phyloP scores from a whole-genome alignment of 2,329 filamentous ascomycete genomes.

The Neocatenulostroma microsporum region DNA sequence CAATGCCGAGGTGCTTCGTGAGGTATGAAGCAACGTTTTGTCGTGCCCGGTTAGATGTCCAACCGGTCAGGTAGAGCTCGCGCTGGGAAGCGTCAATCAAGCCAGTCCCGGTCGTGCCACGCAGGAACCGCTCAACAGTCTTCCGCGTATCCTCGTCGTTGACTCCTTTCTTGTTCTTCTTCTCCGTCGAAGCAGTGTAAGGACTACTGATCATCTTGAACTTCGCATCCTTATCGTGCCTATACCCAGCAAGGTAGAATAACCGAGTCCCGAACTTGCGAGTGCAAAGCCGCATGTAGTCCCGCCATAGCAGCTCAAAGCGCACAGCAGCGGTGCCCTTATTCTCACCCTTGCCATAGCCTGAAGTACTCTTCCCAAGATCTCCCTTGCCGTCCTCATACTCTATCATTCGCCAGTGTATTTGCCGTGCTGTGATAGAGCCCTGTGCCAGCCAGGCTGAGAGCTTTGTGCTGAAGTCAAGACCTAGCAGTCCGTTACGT shows the following conservation, averaged over 20 bases:
- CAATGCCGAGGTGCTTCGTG: conserved; percentile 63
- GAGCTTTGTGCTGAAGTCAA: conserved; percentile 67
- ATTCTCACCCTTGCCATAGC: conserved; percentile 64
- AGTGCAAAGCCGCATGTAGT: conserved; percentile 72
- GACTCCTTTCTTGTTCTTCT: conserved; percentile 37
- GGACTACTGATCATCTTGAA: conserved; percentile 30
- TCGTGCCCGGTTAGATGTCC: conserved; percentile 66
- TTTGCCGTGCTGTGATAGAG: conserved; percentile 62
- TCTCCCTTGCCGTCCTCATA: conserved; percentile 57
- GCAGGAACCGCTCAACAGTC: conserved; percentile 50
- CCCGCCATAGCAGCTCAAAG: conserved; percentile 68
- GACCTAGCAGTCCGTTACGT: conserved; percentile 62
- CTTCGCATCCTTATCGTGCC: conserved; percentile 32
- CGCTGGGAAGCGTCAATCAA: conserved; percentile 71
- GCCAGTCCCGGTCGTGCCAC: conserved; percentile 65
- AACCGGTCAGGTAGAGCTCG: conserved; percentile 67
- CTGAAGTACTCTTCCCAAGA: conserved; percentile 37
- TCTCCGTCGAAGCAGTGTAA: conserved; percentile 23
- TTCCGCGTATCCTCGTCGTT: conserved; percentile 33
- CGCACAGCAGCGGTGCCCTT: conserved; percentile 61
- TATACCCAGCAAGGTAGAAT: conserved; percentile 59
- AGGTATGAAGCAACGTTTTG: conserved; percentile 72
- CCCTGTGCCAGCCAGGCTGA: conserved; percentile 67
- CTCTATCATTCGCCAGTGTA: conserved; percentile 58
- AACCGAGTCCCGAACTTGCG: conserved; percentile 60